A percentile compares a stretch with the other conserved stretches of the same genome.
Evolutionary conservation across 2,329 filamentous ascomycete species (phyloP).

Genomic region (Thielaviopsis populi): DNA sequence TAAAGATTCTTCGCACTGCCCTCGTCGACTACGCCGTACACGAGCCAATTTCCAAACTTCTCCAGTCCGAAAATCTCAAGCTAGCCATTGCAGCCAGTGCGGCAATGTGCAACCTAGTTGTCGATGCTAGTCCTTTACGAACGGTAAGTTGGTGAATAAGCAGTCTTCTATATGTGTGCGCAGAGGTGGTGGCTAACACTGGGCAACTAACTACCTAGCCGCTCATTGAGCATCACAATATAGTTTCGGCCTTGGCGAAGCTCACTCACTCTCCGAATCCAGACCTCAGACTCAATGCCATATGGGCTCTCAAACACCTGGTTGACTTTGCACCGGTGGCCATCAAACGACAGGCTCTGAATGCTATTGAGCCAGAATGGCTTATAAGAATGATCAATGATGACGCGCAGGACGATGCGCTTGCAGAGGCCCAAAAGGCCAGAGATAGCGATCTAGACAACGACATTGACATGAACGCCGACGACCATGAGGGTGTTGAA

Average conservation of each 20-base stretch:
- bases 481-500: conserved; percentile 46
- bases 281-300: conserved; percentile 65
- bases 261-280: conserved; percentile 71
- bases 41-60: conserved; percentile 57
- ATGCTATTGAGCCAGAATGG: conserved; percentile 65
- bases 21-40: conserved; percentile 76
- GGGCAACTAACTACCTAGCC: conserved; percentile 31
- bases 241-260: conserved; percentile 63
- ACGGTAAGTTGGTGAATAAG: conserved; percentile 41
- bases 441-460: conserved; percentile 14
- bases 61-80: conserved; percentile 59
- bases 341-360: conserved; percentile 58
- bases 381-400: conserved; percentile 62
- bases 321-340: conserved; percentile 52
- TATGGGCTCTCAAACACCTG: conserved; percentile 91
- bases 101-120: conserved; percentile 68
- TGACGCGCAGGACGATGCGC: conserved; percentile 28
- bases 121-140: conserved; percentile 84
- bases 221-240: conserved; percentile 51
- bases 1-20: conserved; percentile 69
- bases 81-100: conserved; percentile 78
- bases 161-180: neutral
- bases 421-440: conserved; percentile 23
- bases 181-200: neutral
- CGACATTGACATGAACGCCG: conserved; percentile 37